These are phyloP conservation scores for Chrysosporium queenslandicum DNA, from an alignment of 2,329 filamentous ascomycete species.

Conservation along the genomic window DNA sequence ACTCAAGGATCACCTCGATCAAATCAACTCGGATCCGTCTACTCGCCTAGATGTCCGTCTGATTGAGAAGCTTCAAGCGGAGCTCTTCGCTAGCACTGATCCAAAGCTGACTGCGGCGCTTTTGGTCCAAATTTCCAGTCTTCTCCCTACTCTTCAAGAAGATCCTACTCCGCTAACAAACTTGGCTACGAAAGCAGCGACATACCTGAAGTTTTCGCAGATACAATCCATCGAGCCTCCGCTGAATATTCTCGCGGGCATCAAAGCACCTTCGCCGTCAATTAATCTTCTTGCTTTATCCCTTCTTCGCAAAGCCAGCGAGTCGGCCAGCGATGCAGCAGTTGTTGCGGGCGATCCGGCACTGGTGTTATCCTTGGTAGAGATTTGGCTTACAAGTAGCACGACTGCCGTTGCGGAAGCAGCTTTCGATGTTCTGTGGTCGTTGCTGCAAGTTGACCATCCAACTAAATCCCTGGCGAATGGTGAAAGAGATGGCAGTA, in stretches of 20 bases:
- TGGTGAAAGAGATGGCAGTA: conserved; percentile 23
- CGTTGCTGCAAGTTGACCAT: conserved; percentile 44
- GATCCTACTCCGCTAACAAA: conserved; percentile 48
- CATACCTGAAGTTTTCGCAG: conserved; percentile 42
- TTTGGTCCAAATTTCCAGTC: conserved; percentile 40
- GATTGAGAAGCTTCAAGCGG: conserved; percentile 43
- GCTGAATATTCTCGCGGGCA: conserved; percentile 47
- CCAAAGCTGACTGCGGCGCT: conserved; percentile 31
- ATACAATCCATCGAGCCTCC: conserved; percentile 40
- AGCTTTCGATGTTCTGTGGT: conserved; percentile 44
- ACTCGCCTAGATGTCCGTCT: conserved; percentile 40
- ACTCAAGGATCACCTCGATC: conserved; percentile 36
- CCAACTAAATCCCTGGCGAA: conserved; percentile 21
- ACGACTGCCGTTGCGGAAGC: conserved; percentile 47
- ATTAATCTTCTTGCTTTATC: conserved; percentile 49
- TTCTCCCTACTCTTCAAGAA: conserved; percentile 47
- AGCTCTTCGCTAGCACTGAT: conserved; percentile 31
- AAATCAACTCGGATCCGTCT: conserved; percentile 37
- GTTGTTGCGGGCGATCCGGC: conserved; percentile 48
- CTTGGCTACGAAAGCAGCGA: conserved; percentile 43
- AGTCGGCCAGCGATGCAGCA: conserved; percentile 45
- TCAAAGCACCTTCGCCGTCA: conserved; percentile 41
- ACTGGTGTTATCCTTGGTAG: conserved; percentile 46
- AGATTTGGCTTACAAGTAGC: conserved; percentile 49
- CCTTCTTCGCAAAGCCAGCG: conserved; percentile 47